A percentile compares a stretch with the other conserved stretches of the same genome.
These are phyloP conservation scores for Neurospora discreta DNA, from an alignment of 495 filamentous ascomycete species.

Conservation along the genomic window DNA sequence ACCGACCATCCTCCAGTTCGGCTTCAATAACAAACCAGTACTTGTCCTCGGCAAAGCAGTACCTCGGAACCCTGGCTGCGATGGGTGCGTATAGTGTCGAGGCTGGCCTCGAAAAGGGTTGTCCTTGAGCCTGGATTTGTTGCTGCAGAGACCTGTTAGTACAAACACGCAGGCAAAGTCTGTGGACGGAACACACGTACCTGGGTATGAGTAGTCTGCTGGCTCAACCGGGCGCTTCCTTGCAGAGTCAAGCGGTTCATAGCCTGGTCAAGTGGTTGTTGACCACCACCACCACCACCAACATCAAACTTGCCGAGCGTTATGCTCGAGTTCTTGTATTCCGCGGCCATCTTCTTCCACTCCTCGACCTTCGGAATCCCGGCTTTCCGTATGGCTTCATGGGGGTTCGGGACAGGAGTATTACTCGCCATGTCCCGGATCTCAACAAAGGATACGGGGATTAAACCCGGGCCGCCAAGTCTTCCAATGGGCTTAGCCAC, in stretches of 20 bases:
- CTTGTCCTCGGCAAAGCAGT: slow-evolving; percentile 93
- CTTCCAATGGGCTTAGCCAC: slow-evolving; percentile 96
- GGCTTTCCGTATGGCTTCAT: slow-evolving; percentile 77
- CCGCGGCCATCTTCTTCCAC: slow-evolving; percentile 99
- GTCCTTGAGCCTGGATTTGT: slow-evolving; percentile 15
- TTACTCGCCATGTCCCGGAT: slow-evolving; percentile 89
- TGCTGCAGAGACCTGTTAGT: slow-evolving; percentile 18
- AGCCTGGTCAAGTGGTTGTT: slow-evolving; percentile 48
- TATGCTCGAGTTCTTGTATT: slow-evolving; percentile 99
- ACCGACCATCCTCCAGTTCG: slow-evolving; percentile 76
- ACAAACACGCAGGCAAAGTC: background rate
- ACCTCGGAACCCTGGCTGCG: slow-evolving; percentile 77
- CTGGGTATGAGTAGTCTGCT: slow-evolving; percentile 26
- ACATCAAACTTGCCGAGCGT: slow-evolving; percentile 81
- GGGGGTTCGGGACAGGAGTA: slow-evolving; percentile 66
- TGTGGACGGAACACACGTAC: slow-evolving; percentile 23
- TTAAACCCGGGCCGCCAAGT: slow-evolving; percentile 85
- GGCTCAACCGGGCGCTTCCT: slow-evolving; percentile 31
- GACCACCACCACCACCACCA: slow-evolving; percentile 28
- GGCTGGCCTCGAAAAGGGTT: slow-evolving; percentile 27
- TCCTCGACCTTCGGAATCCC: slow-evolving; percentile 97
- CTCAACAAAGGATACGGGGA: slow-evolving; percentile 95
- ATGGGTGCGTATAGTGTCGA: slow-evolving; percentile 43
- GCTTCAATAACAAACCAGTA: slow-evolving; percentile 98
- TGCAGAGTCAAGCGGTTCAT: slow-evolving; percentile 74